phyloP scores from a whole-genome alignment of 169 alveolate genomes.

The Plasmodium falciparum region DNA sequence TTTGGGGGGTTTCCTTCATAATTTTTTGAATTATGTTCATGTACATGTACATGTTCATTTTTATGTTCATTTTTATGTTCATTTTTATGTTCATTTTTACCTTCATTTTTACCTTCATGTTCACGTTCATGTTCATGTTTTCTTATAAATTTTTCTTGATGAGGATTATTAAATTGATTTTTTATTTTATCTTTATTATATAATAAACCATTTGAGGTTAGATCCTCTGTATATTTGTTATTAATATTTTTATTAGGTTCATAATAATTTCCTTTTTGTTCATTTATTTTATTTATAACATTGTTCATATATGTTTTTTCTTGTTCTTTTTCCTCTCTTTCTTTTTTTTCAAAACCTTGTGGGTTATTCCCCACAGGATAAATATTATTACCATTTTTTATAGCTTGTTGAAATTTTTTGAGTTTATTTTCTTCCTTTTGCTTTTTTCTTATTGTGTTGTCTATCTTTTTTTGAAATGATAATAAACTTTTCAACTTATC shows the following conservation, averaged over 20 bases:
- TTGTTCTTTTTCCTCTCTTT: not conserved
- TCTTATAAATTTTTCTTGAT: slow-evolving; percentile 28
- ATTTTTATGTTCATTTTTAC: slow-evolving; percentile 50
- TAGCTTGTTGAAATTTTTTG: slow-evolving; percentile 37
- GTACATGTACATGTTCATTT: slow-evolving; percentile 37
- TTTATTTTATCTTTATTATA: not conserved
- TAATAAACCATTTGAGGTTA: not conserved
- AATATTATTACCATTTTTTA: slow-evolving; percentile 23
- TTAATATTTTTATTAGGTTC: not conserved
- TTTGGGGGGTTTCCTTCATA: not conserved
- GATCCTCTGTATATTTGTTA: not conserved
- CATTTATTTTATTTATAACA: slow-evolving; percentile 7
- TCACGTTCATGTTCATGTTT: slow-evolving; percentile 33
- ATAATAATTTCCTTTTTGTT: slow-evolving; percentile 3
- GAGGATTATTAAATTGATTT: not conserved
- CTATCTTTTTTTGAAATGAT: slow-evolving; percentile 61
- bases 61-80: not conserved
- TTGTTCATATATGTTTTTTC: not conserved
- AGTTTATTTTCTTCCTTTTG: slow-evolving; percentile 47
- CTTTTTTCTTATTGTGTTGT: slow-evolving; percentile 24
- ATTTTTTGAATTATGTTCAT: slow-evolving; percentile 17
- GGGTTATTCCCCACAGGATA: not conserved
- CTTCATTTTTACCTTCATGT: slow-evolving; percentile 3
- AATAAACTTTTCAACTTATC: slow-evolving; percentile 45
- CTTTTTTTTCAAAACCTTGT: slow-evolving; percentile 20